Base-by-base conservation (phyloP, 164 flowering plant genomes). In the Euptelea pleiosperma region DNA sequence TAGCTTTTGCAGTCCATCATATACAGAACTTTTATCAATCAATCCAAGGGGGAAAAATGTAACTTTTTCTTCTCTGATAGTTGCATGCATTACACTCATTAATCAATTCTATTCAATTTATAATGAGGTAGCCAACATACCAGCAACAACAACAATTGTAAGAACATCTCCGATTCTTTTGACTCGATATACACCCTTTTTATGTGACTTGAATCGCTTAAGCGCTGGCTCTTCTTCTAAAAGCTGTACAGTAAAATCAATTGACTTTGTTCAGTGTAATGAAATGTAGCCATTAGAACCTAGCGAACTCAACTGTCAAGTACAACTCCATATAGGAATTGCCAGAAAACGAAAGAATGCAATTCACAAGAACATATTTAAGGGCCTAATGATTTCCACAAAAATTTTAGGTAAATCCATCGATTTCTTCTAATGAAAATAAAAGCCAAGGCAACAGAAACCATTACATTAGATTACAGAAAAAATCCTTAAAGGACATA, bases 121-220 rank as follows among this genome's bases (percentile, higher is more conserved):
- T 22, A 48, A 16, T 10, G n/a, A 33, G 24, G 26, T 40, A 22
- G 53, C 7, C 7, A 52, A 24, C 75, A 41, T 83, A 91, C 97
- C 89, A 58, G 96, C 85, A 59, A 84, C 85, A 61, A 82, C 89
- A 63, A 82, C 77, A 63, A 84, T 41, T 31, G 86, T 82, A 42
- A 84, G 79, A 57, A 79, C 80, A 73, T 88, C 88, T 43, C 89
- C 91, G 26, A 86, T n/a, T 62, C 75, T 76, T 72, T 83, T 88
- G 30, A 88, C 29, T 29, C 61, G 56, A 68, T 59, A 1, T 21
- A 84, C 83, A 60, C 68, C 29, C 67, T 79, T 74, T 73, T 84
- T 88, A 60, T 79, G 63, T 39, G 97, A 83, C 65, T 80, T 88
- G 79, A 82, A 91, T 52, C 73, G 82, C 52, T 65, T 82, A n/a